Evolutionary conservation across 169 alveolate genomes (phyloP), one percentile per base, ranked within the genome.

Genomic region (Cryptosporidium xiaoi): DNA sequence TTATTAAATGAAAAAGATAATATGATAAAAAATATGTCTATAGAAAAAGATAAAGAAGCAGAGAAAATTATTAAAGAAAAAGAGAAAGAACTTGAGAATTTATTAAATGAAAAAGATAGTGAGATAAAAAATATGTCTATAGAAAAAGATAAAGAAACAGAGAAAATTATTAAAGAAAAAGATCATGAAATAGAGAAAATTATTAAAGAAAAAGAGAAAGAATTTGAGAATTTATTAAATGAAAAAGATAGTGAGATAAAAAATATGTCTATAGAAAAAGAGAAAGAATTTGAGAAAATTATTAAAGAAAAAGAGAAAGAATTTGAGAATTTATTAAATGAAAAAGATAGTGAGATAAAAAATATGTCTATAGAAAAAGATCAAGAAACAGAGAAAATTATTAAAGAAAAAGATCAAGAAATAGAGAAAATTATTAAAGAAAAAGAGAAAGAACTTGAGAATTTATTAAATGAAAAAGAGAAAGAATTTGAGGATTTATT

Each of bases 361-460:
- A 40, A 20, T 24, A 40, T 10, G 53, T n/a, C 12, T 29, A 29
- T 3, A 20, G 51, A 0, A 3, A 51, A 8, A 40, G 51, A 10
- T 46, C 20, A 69, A 51, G 36, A 29, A n/a, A 34, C 3, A 56
- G 18, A 31, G 16, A 51, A 34, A 36, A 69, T 51, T 27, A 53
- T 4, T 50, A 44, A 10, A 51, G 34, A 31, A 33, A 48, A n/a
- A n/a, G 31, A 20, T 48, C 51, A 20, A 48, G 24, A 24, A 13
- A 20, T 20, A 51, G 51, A 51, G 51, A 46, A n/a, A 48, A 51
- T 16, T 48, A 27, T 68, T 68, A 51, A 50, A 50, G 18, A 65
- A 68, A 48, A 68, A 16, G 15, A 68, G 46, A 50, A 64, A 68
- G 31, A 68, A 68, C 5, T 50, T 68, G 46, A 65, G 48, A 15